Evolutionary conservation across 306 rosid species (phyloP), one percentile per base, ranked within the genome.

Genomic region (apple (Malus domestica)): DNA sequence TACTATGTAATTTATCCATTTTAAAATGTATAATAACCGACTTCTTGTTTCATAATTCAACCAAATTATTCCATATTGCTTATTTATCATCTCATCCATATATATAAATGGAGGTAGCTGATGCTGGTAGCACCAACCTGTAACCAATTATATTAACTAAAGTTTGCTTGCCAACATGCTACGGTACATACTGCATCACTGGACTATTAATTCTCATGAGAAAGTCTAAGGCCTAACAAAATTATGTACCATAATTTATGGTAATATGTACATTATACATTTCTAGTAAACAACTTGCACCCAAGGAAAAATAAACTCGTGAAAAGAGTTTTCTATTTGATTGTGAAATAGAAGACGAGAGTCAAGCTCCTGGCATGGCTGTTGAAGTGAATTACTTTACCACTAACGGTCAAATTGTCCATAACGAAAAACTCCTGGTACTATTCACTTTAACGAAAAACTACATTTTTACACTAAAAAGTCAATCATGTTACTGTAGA

Each of bases 51-150:
- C 77, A 11, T 42, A 73, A 60, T 73, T 59, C 59, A 40, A 60
- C 58, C 55, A 73, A 38, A 27, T 29, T 59, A 40, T 29, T 73
- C 29, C 58, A 73, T 44, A 1, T 73, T 27, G 59, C 44, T 74
- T 61, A 62, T 74, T 38, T 45, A 23, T 44, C 35, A 74, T 74
- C 13, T 22, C 68, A 35, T 23, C 42, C 25, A 38, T 23, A 5
- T 32, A 15, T 45, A 20, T 44, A 27, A 64, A 61, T 19, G 70
- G 35, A 42, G 78, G 70, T 44, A 10, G 78, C 30, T 61, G 60
- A 70, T 61, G 78, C n/a, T 61, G 46, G 77, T 61, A 33, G 30
- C 69, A 61, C 70, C 78, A 74, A 74, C 59, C 18, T 55, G 13
- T 15, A 55, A 33, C 15, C 64, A 71, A 11, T 32, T 20, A 49